Conservation (phyloP, 139 green algal genomes). For the Edaphochlamys debaryana region DNA sequence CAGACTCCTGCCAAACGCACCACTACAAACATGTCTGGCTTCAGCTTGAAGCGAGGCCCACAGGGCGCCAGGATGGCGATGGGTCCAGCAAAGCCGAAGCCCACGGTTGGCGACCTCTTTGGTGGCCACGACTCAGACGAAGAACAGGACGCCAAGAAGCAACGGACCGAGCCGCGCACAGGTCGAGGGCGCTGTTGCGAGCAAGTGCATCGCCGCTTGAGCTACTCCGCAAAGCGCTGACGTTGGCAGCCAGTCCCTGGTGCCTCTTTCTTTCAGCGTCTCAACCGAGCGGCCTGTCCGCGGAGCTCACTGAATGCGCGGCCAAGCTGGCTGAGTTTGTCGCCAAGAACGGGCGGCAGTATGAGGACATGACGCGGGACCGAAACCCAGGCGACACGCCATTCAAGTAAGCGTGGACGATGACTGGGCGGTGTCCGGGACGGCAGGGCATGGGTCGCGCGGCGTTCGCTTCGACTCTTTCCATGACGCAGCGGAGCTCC, state of each 20-base stretch:
- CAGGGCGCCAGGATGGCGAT: background rate
- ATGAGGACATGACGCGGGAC: conserved; percentile 75
- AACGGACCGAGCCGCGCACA: background rate
- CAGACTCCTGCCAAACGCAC: no score
- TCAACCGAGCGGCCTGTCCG: background rate
- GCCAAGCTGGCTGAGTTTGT: conserved; percentile 82
- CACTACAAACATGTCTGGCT: background rate
- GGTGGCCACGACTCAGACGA: background rate
- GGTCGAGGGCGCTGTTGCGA: background rate
- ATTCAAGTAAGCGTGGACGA: conserved; percentile 64
- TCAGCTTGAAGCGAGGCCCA: background rate
- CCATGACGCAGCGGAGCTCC: no score
- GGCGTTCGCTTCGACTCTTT: no score
- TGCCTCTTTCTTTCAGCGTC: background rate
- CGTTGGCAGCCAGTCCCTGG: background rate
- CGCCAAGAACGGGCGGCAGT: conserved; percentile 73
- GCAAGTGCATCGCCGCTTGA: background rate
- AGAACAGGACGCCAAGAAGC: background rate
- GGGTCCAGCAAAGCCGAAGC: background rate
- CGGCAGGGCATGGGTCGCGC: no score
- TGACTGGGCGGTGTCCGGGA: no score
- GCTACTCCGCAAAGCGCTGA: background rate
- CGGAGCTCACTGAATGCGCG: conserved; percentile 53
- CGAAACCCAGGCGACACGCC: conserved; percentile 68
- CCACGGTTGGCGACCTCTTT: background rate